Evolutionary conservation across 2,329 filamentous ascomycete genomes (phyloP).

Genomic region (Triangularia setosa): DNA sequence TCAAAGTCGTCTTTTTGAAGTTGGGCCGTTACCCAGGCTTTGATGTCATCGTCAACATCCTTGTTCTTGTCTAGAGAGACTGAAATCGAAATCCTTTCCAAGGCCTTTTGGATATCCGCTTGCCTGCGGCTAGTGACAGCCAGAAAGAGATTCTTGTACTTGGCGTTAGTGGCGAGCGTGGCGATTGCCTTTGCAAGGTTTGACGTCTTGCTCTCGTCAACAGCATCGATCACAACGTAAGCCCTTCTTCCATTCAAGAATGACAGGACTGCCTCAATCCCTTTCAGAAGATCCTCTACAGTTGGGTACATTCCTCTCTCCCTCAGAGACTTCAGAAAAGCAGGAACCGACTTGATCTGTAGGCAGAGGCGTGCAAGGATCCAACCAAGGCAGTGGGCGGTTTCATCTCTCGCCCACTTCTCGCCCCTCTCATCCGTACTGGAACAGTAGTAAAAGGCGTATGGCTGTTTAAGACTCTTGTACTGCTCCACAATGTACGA

Average conservation of each 20-base stretch:
- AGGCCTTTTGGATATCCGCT: conserved; percentile 13
- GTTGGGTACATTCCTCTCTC: conserved; percentile 11
- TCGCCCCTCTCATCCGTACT: conserved; percentile 8
- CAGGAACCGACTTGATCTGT: conserved; percentile 10
- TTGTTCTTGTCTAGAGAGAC: conserved; percentile 10
- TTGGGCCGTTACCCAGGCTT: conserved; percentile 1
- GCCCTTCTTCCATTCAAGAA: conserved; percentile 3
- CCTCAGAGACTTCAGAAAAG: conserved; percentile 5
- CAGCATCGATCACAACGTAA: conserved; percentile 24
- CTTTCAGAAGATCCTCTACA: conserved; percentile 9
- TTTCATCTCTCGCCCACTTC: conserved; percentile 17
- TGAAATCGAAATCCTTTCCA: conserved; percentile 3
- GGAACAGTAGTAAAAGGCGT: conserved; percentile 25
- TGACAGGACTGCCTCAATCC: conserved; percentile 7
- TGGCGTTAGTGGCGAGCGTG: conserved; percentile 7
- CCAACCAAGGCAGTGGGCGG: conserved; percentile 21
- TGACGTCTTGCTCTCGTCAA: conserved; percentile 22
- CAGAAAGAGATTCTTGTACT: conserved; percentile 18
- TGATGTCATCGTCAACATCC: conserved; percentile 16
- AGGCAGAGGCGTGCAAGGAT: conserved; percentile 18
- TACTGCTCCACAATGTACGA: conserved; percentile 14
- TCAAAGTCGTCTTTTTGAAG: conserved; percentile 2
- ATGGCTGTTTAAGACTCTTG: background rate
- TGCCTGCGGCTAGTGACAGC: conserved; percentile 22
- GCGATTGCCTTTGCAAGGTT: conserved; percentile 14